Evolutionary conservation across 768 basidiomycete species (phyloP).

Genomic region (Tremella mesenterica): DNA sequence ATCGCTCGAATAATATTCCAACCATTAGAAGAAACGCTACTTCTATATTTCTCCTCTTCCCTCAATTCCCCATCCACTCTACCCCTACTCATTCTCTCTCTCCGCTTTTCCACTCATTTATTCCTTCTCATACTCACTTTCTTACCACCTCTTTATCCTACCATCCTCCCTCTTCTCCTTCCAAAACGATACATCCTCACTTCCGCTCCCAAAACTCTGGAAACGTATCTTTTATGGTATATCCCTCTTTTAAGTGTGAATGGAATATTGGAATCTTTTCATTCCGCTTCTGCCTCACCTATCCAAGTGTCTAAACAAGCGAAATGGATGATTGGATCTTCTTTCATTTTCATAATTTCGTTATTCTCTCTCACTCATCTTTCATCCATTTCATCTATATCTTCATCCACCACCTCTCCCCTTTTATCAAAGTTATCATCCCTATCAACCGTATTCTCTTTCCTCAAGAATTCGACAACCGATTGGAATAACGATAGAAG

Average conservation of each 20-base stretch:
- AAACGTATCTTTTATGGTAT: conserved; percentile 68
- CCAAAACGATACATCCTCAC: conserved; percentile 55
- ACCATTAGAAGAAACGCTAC: conserved; percentile 85
- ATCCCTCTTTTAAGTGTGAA: conserved; percentile 85
- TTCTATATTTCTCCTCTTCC: conserved; percentile 75
- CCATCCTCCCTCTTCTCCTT: conserved; percentile 61
- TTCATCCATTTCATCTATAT: conserved; percentile 12
- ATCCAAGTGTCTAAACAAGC: conserved; percentile 59
- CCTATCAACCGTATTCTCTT: no score
- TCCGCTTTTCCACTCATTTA: conserved; percentile 60
- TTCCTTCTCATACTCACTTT: conserved; percentile 66
- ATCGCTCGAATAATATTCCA: conserved; percentile 88
- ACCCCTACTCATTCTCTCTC: conserved; percentile 49
- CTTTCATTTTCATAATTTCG: conserved; percentile 56
- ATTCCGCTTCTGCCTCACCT: conserved; percentile 65
- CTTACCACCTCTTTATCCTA: conserved; percentile 63
- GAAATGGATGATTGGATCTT: conserved; percentile 73
- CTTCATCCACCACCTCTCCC: not conserved
- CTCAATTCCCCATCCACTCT: conserved; percentile 46
- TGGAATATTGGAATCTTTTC: conserved; percentile 83
- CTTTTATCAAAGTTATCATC: no score
- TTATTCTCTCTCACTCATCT: conserved; percentile 49
- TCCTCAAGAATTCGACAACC: not conserved
- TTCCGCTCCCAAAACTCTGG: conserved; percentile 68
- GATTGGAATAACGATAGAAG: conserved; percentile 3